Evolutionary conservation across 2,329 filamentous ascomycete species (phyloP).

Genomic region (Aspergillus latus): DNA sequence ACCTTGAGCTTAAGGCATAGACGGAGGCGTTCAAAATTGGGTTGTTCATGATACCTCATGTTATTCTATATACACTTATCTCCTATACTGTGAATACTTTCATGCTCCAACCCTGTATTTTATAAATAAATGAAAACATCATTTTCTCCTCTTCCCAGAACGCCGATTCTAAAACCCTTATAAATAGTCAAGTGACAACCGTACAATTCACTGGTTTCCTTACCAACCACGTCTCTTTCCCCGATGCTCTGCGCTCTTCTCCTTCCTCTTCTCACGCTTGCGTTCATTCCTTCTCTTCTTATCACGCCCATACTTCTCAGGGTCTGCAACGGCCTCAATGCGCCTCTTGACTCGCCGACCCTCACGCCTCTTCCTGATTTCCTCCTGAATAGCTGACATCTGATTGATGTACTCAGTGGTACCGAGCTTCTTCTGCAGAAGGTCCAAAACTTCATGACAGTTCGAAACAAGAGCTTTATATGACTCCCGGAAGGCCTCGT

Average conservation of each 20-base stretch:
- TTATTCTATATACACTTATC: slow-evolving; percentile 23
- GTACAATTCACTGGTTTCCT: neutral
- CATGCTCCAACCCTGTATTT: slow-evolving; percentile 20
- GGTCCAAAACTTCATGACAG: slow-evolving; percentile 74
- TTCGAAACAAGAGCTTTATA: slow-evolving; percentile 71
- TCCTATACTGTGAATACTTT: slow-evolving; percentile 20
- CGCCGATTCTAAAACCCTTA: slow-evolving; percentile 6
- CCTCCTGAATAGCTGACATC: slow-evolving; percentile 70
- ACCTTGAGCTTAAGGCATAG: neutral
- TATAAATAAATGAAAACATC: slow-evolving; percentile 6
- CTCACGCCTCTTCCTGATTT: slow-evolving; percentile 69
- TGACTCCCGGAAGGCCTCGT: slow-evolving; percentile 66
- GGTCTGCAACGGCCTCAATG: slow-evolving; percentile 80
- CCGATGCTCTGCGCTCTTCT: slow-evolving; percentile 71
- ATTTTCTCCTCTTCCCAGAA: slow-evolving; percentile 9
- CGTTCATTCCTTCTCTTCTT: slow-evolving; percentile 83
- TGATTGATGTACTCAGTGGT: slow-evolving; percentile 74
- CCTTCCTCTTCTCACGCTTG: slow-evolving; percentile 81
- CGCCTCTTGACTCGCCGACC: slow-evolving; percentile 79
- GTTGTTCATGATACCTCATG: slow-evolving; percentile 15
- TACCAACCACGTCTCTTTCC: slow-evolving; percentile 70
- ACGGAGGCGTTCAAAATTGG: slow-evolving; percentile 14
- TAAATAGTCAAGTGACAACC: neutral
- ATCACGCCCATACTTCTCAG: slow-evolving; percentile 72
- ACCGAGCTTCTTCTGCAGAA: slow-evolving; percentile 82